Evolutionary conservation across 2,329 filamentous ascomycete species (phyloP).

Genomic region (Stenocarpella maydis): DNA sequence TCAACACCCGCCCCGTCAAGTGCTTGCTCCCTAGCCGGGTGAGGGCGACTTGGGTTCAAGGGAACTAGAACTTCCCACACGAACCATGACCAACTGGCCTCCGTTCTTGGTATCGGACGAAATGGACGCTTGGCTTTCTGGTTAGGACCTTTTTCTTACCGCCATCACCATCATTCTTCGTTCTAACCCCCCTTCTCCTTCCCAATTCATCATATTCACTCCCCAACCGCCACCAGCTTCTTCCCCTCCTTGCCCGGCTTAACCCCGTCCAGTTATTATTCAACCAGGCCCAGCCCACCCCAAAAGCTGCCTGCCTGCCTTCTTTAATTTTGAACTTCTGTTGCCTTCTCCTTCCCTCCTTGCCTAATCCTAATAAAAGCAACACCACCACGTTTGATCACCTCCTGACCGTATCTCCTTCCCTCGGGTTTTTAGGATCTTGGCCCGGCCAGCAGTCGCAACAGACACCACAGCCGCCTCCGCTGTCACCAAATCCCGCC

Average conservation of each 20-base stretch:
- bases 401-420: constrained; percentile 11
- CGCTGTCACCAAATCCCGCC: not conserved
- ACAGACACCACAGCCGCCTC: not conserved
- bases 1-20: not conserved
- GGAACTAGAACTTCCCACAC: not conserved
- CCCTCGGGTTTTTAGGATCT: constrained; percentile 23
- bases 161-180: not conserved
- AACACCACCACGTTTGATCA: constrained; percentile 11
- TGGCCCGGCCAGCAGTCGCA: constrained; percentile 18
- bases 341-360: constrained; percentile 3
- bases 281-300: not conserved
- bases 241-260: not conserved
- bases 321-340: not conserved
- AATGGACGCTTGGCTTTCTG: constrained; percentile 27
- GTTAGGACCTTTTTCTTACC: constrained; percentile 15
- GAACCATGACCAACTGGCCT: constrained; percentile 20
- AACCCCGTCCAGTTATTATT: not conserved
- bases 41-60: not conserved
- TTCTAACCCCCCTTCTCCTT: not conserved
- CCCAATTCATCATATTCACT: no score
- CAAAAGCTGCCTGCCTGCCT: not conserved
- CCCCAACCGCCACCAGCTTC: no score
- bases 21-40: not conserved
- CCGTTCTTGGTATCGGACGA: constrained; percentile 20
- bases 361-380: no score